Evolutionary conservation across 495 filamentous ascomycete species (phyloP).

Genomic region (Sabuloglossum arenarium): DNA sequence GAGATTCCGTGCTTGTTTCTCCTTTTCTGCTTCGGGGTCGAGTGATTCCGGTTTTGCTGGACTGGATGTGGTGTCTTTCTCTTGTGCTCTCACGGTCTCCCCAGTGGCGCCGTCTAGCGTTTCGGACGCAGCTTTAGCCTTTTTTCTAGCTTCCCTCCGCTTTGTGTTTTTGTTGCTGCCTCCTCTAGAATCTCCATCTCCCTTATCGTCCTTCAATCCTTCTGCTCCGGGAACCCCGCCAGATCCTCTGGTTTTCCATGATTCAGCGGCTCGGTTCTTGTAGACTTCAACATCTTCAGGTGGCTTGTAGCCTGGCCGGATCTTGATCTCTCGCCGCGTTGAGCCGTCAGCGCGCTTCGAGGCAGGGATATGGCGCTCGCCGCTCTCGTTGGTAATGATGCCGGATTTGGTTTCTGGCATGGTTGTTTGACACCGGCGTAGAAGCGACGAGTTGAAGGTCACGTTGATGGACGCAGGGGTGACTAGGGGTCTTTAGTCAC

Average conservation of each 20-base stretch:
- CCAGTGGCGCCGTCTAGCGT: constrained; percentile 21
- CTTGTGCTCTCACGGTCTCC: constrained; percentile 9
- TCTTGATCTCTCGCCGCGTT: constrained; percentile 73
- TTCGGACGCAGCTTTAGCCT: constrained; percentile 40
- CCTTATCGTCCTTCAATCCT: constrained; percentile 29
- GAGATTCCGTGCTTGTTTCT: constrained; percentile 84
- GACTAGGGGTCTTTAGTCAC: background rate
- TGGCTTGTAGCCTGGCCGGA: constrained; percentile 80
- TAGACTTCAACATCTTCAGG: constrained; percentile 95
- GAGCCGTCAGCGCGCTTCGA: constrained; percentile 75
- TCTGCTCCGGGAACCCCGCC: constrained; percentile 69
- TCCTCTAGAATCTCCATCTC: constrained; percentile 20
- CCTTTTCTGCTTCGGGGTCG: constrained; percentile 57
- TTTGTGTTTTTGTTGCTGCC: constrained; percentile 85
- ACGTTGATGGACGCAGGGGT: background rate
- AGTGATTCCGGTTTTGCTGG: constrained; percentile 11
- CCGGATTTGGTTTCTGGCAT: constrained; percentile 64
- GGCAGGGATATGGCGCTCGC: constrained; percentile 73
- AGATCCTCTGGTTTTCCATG: constrained; percentile 61
- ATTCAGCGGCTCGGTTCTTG: constrained; percentile 76
- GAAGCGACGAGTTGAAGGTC: no score
- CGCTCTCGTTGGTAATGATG: constrained; percentile 50
- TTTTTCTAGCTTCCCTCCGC: constrained; percentile 70
- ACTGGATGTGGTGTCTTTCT: constrained; percentile 10
- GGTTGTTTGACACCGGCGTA: no score